These are phyloP conservation scores for Termitomyces sp. DNA, from an alignment of 768 basidiomycete species.

Conservation along the genomic window DNA sequence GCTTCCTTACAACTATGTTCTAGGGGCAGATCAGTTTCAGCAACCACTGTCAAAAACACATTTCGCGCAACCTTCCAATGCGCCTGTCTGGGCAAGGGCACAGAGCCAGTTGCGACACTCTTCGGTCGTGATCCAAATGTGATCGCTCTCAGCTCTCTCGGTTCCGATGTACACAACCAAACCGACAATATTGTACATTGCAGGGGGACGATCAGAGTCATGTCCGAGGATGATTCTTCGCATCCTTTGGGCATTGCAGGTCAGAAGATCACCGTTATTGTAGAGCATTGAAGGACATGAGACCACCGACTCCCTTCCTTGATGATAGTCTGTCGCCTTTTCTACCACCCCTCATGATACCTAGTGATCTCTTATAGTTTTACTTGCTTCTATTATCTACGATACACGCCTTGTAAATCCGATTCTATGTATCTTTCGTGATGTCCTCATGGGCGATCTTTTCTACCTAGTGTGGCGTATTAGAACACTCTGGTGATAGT, in stretches of 20 bases:
- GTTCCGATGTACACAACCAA: background rate
- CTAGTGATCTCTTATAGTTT: background rate
- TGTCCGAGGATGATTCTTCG: slow-evolving; percentile 17
- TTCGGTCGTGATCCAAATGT: background rate
- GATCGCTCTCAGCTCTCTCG: background rate
- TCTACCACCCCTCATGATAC: background rate
- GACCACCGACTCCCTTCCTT: too few species aligned
- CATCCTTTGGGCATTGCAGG: slow-evolving; percentile 22
- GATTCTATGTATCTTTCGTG: too few species aligned
- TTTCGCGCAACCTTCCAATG: background rate
- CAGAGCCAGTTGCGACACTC: background rate
- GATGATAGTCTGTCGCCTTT: background rate
- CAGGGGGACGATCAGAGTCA: slow-evolving; percentile 18
- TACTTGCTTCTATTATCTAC: background rate
- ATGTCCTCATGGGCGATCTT: too few species aligned
- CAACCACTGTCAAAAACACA: background rate
- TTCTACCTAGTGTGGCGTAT: too few species aligned
- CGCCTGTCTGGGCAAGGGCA: background rate
- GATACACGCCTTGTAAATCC: too few species aligned
- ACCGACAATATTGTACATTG: slow-evolving; percentile 7
- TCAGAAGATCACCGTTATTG: slow-evolving; percentile 19
- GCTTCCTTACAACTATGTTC: background rate
- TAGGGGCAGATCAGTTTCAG: background rate
- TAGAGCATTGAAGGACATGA: slow-evolving; percentile 13
- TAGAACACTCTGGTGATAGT: too few species aligned